phyloP scores from a whole-genome alignment of 2,329 filamentous ascomycete genomes.

The Coniosporium tulheliwenetii region DNA sequence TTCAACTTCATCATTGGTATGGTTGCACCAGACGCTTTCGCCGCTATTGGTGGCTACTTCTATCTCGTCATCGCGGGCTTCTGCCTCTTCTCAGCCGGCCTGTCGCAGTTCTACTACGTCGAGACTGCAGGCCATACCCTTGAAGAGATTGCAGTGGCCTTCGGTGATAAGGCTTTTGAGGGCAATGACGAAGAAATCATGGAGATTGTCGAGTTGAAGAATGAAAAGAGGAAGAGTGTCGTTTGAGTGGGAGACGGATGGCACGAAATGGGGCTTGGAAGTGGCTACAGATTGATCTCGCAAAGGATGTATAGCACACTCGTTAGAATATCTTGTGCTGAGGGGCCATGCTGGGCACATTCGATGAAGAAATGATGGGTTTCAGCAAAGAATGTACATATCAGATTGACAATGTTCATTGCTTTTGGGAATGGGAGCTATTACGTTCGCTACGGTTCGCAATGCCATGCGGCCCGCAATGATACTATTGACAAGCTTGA shows the following conservation, averaged over 20 bases:
- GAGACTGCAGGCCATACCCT: conserved; percentile 22
- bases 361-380: too few relatives aligned
- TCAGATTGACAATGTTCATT: too few relatives aligned
- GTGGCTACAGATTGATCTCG: too few relatives aligned
- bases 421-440: neutral
- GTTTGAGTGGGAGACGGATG: too few relatives aligned
- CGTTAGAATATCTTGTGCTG: too few relatives aligned
- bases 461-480: neutral
- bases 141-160: conserved; percentile 24
- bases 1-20: conserved; percentile 24
- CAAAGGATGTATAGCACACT: too few relatives aligned
- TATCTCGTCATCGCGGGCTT: conserved; percentile 27
- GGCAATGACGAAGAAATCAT: conserved; percentile 7
- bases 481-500: conserved; percentile 5
- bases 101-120: conserved; percentile 25
- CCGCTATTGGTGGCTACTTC: conserved; percentile 25
- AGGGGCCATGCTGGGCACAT: too few relatives aligned
- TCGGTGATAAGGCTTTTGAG: conserved; percentile 25
- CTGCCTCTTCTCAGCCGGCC: conserved; percentile 15
- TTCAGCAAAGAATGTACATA: too few relatives aligned
- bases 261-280: too few relatives aligned
- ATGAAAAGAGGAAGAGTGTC: too few relatives aligned
- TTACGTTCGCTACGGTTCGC: neutral
- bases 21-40: conserved; percentile 26
- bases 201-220: conserved; percentile 1